Evolutionary conservation across 148 eudicot genomes (phyloP).

Genomic region (Rhododendron simsii): DNA sequence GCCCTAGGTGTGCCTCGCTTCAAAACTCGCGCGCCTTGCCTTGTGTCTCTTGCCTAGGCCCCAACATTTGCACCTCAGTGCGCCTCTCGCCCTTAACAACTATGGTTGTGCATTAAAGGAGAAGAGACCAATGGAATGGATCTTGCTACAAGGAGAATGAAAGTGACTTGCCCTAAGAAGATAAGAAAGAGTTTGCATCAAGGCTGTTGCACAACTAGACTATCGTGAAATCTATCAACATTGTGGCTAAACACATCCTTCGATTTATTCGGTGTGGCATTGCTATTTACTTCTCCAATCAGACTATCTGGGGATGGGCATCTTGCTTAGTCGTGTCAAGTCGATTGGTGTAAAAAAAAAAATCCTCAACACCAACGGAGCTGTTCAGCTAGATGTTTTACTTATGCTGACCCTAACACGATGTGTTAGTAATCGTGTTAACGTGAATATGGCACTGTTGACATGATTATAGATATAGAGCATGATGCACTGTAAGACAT

Average conservation of each 20-base stretch:
- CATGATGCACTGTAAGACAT: not conserved
- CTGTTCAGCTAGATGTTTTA: not conserved
- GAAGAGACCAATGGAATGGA: not conserved
- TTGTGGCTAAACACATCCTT: not conserved
- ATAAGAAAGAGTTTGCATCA: not conserved
- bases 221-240: not conserved
- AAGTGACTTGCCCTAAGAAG: not conserved
- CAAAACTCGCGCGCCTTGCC: too few relatives aligned
- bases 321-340: not conserved
- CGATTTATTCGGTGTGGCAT: not conserved
- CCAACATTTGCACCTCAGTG: too few relatives aligned
- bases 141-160: not conserved
- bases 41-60: too few relatives aligned
- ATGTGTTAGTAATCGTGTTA: not conserved
- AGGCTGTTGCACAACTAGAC: not conserved
- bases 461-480: not conserved
- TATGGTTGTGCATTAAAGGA: not conserved
- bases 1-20: too few relatives aligned
- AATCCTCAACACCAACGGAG: not conserved
- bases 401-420: not conserved
- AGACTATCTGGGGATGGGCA: not conserved
- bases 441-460: not conserved
- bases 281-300: not conserved
- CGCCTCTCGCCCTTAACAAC: too few relatives aligned
- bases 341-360: not conserved